Conservation (phyloP, 164 flowering plant genomes). For the Platanus orientalis region DNA sequence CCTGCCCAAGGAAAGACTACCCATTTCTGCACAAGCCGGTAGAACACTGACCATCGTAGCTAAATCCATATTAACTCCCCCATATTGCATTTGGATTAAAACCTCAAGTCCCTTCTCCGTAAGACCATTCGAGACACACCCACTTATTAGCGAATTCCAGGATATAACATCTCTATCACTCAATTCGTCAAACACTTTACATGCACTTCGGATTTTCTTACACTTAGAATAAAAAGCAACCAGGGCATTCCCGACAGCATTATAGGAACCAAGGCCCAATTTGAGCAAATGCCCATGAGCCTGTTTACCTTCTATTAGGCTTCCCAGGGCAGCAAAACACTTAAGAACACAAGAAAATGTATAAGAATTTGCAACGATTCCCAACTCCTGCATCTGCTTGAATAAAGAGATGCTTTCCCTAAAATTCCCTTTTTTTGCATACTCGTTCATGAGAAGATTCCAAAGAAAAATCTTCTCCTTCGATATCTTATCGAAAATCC, state of each 20-base stretch:
- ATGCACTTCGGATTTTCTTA: slow-evolving; percentile 33
- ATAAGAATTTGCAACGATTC: slow-evolving; percentile 33
- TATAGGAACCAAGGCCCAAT: slow-evolving; percentile 38
- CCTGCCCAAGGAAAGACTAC: slow-evolving; percentile 26
- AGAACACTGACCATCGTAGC: slow-evolving; percentile 49
- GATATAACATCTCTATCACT: slow-evolving; percentile 54
- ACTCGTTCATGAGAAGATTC: slow-evolving; percentile 55
- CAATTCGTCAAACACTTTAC: slow-evolving; percentile 53
- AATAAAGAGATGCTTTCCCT: slow-evolving; percentile 37
- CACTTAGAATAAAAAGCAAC: slow-evolving; percentile 46
- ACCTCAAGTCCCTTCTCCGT: slow-evolving; percentile 9
- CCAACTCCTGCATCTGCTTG: slow-evolving; percentile 33
- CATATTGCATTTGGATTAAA: slow-evolving; percentile 30
- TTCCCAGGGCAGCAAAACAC: slow-evolving; percentile 39
- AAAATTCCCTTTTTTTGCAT: slow-evolving; percentile 41
- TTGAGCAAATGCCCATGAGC: slow-evolving; percentile 44
- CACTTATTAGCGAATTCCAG: slow-evolving; percentile 70
- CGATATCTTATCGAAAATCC: slow-evolving; percentile 41
- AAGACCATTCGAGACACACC: slow-evolving; percentile 18
- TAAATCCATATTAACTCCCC: slow-evolving; percentile 35
- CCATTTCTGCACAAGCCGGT: slow-evolving; percentile 42
- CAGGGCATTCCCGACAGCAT: slow-evolving; percentile 47
- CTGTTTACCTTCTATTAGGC: slow-evolving; percentile 28
- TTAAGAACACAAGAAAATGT: slow-evolving; percentile 54
- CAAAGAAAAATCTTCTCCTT: slow-evolving; percentile 52